These are phyloP conservation scores for Podaxis mareebaensis DNA, from an alignment of 768 basidiomycete species.

Conservation along the genomic window DNA sequence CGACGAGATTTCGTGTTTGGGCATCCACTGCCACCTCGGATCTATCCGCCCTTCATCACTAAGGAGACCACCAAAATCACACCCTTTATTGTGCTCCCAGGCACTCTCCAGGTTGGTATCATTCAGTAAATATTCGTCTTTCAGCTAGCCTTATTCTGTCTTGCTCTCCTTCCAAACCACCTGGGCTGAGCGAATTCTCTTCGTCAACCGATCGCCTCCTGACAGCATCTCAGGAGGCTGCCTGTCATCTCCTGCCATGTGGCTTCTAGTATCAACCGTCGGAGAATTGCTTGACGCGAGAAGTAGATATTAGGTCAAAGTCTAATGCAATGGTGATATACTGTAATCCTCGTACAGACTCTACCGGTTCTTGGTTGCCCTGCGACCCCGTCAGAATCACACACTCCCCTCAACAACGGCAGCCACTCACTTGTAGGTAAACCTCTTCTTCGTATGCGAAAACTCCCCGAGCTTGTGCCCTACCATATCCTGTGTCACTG, in stretches of 20 bases:
- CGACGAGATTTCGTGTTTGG: slow-evolving; percentile 13
- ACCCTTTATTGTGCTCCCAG: not conserved
- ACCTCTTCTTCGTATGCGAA: slow-evolving; percentile 84
- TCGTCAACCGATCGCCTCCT: too few species aligned
- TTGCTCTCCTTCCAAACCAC: too few species aligned
- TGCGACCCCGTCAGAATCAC: not conserved
- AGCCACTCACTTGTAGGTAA: slow-evolving; percentile 75
- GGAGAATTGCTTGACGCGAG: too few species aligned
- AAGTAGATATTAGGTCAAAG: not conserved
- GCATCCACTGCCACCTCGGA: slow-evolving; percentile 18
- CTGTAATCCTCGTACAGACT: too few species aligned
- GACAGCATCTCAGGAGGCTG: too few species aligned
- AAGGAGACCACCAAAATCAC: slow-evolving; percentile 18
- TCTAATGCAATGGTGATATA: too few species aligned
- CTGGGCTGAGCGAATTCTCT: too few species aligned
- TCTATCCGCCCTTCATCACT: slow-evolving; percentile 23
- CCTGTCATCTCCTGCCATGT: too few species aligned
- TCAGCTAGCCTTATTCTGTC: too few species aligned
- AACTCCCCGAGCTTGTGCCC: slow-evolving; percentile 98
- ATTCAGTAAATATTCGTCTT: too few species aligned
- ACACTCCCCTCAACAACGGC: not conserved
- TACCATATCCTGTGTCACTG: slow-evolving; percentile 95
- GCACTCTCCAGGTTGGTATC: not conserved
- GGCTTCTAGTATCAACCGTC: too few species aligned
- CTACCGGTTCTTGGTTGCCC: slow-evolving; percentile 16